A percentile compares a stretch with the other conserved stretches of the same genome.
Evolutionary conservation across 176 grass and related monocot species (phyloP).

Genomic region (Oryza punctata): DNA sequence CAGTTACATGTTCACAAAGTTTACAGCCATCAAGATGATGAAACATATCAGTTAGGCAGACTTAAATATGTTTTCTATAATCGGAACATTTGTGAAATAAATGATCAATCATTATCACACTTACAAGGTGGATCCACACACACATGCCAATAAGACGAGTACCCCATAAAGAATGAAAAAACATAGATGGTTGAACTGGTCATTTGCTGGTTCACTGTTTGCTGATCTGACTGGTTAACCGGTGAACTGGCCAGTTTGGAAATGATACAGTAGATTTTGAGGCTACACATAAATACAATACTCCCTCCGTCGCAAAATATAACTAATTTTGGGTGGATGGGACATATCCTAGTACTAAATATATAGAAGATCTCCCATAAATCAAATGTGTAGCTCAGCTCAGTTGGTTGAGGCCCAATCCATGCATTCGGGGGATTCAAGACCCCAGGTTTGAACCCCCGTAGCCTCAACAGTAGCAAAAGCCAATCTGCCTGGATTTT

Average conservation of each 20-base stretch:
- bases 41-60: neutral
- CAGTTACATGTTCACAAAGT: conserved; percentile 3
- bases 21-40: neutral
- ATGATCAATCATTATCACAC: neutral
- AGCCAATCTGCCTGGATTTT: no score
- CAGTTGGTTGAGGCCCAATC: no score
- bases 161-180: neutral
- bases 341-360: no score
- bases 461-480: no score
- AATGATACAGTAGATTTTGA: neutral
- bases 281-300: neutral
- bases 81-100: neutral
- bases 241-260: neutral
- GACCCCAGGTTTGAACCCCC: no score
- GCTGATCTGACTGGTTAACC: no score
- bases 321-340: no score
- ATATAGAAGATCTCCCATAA: neutral
- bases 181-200: neutral
- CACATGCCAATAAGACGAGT: neutral
- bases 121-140: neutral
- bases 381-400: neutral
- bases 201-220: neutral
- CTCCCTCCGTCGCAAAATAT: no score
- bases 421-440: no score
- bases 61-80: neutral